These are phyloP conservation scores for Diaporthe citri DNA, from an alignment of 2,329 filamentous ascomycete genomes.

Conservation along the genomic window DNA sequence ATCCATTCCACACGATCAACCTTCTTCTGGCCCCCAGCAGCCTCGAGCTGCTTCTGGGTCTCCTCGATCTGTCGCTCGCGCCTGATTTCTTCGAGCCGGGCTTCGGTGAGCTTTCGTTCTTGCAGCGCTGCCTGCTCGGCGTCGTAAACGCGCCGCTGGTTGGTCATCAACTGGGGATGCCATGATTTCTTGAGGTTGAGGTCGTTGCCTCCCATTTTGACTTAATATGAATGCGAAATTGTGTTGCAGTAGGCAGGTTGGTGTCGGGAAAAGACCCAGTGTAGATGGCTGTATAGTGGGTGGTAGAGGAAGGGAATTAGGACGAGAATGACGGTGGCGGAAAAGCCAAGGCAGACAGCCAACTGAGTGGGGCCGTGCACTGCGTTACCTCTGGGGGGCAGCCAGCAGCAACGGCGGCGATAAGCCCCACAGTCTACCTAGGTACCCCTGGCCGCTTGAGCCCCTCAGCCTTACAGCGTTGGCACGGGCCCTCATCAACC, in stretches of 20 bases:
- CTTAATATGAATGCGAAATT: conserved; percentile 30
- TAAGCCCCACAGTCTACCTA: not conserved
- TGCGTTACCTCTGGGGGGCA: not conserved
- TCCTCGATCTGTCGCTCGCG: conserved; percentile 95
- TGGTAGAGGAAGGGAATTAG: not conserved
- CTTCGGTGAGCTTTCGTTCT: conserved; percentile 93
- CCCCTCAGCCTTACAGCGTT: conserved; percentile 25
- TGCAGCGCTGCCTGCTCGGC: conserved; percentile 93
- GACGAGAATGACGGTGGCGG: conserved; percentile 33
- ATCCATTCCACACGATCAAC: conserved; percentile 96
- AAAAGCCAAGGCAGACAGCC: conserved; percentile 11
- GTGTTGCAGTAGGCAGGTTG: not conserved
- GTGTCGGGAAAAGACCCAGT: not conserved
- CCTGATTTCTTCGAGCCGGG: conserved; percentile 91
- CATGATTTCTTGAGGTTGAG: conserved; percentile 96
- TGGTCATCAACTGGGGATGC: conserved; percentile 91
- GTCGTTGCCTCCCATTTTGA: conserved; percentile 87
- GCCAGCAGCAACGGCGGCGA: not conserved
- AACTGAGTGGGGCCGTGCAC: not conserved
- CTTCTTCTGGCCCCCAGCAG: conserved; percentile 84
- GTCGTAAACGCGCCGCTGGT: conserved; percentile 90
- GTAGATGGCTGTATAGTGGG: not conserved
- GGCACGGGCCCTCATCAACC: conserved; percentile 25
- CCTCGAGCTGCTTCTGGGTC: conserved; percentile 89
- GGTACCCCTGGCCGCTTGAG: not conserved